Evolutionary conservation across 176 grass and related monocot species (phyloP).

Genomic region (Oryza nivara): DNA sequence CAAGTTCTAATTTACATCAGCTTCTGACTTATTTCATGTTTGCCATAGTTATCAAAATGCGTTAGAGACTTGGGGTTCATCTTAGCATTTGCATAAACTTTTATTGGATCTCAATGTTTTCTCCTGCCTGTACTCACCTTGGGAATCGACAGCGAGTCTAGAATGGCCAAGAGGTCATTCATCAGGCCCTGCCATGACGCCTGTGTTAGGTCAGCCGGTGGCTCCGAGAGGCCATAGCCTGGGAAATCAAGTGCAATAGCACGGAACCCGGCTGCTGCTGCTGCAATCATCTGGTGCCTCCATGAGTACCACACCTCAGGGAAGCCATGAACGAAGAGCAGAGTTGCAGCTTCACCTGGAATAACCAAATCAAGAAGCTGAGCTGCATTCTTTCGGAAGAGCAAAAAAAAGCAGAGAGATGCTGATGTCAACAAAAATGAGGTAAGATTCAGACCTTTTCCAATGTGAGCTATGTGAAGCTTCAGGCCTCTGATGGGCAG

Average conservation of each 20-base stretch:
- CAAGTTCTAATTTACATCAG: neutral
- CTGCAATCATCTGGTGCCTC: slow-evolving; percentile 50
- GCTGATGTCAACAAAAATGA: no score
- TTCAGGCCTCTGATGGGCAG: slow-evolving; percentile 34
- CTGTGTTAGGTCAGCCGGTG: slow-evolving; percentile 19
- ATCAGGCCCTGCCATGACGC: slow-evolving; percentile 28
- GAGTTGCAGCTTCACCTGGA: slow-evolving; percentile 27
- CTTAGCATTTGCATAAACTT: neutral
- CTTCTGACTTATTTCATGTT: neutral
- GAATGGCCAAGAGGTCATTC: slow-evolving; percentile 32
- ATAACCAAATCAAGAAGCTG: neutral
- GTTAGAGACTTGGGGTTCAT: neutral
- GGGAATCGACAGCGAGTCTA: slow-evolving; percentile 25
- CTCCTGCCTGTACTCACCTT: slow-evolving; percentile 2
- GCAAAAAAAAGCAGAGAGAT: neutral
- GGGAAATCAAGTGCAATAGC: slow-evolving; percentile 49
- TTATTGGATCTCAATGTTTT: neutral
- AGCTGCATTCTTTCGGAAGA: neutral
- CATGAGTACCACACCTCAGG: slow-evolving; percentile 59
- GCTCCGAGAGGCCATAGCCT: slow-evolving; percentile 51
- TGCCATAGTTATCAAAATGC: no score
- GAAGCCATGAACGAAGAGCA: slow-evolving; percentile 48
- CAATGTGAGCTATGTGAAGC: slow-evolving; percentile 48
- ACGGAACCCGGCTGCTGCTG: slow-evolving; percentile 36
- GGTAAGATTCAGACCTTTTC: slow-evolving; percentile 16